Evolutionary conservation across 2,329 filamentous ascomycete genomes (phyloP).

Genomic region (Fusarium domesticum): DNA sequence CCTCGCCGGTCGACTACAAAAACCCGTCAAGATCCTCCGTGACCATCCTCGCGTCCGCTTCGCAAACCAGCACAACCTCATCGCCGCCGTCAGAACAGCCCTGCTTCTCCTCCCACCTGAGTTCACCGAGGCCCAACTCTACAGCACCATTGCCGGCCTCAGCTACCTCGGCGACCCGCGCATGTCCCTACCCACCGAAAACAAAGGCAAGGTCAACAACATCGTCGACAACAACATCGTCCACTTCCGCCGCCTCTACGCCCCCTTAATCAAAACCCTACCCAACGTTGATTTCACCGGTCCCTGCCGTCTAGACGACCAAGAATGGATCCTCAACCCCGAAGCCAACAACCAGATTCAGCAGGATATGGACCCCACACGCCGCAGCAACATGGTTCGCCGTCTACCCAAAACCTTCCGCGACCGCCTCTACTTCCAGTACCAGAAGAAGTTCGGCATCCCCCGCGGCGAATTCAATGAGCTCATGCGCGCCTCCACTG

Average conservation of each 20-base stretch:
- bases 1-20: constrained; percentile 92
- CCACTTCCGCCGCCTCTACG: constrained; percentile 89
- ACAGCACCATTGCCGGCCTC: constrained; percentile 85
- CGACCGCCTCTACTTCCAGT: constrained; percentile 88
- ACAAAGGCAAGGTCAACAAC: constrained; percentile 88
- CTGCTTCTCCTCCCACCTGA: constrained; percentile 77
- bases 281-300: constrained; percentile 81
- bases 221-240: constrained; percentile 89
- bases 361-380: constrained; percentile 91
- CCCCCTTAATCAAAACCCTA: constrained; percentile 81
- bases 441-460: constrained; percentile 86
- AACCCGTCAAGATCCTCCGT: constrained; percentile 94
- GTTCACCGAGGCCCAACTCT: constrained; percentile 86
- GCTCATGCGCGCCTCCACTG: constrained; percentile 75
- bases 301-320: constrained; percentile 40
- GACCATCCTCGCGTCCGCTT: constrained; percentile 90
- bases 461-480: constrained; percentile 77
- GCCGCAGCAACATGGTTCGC: constrained; percentile 93
- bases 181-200: constrained; percentile 86
- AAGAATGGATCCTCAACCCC: constrained; percentile 40
- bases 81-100: constrained; percentile 86
- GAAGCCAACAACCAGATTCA: constrained; percentile 64
- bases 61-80: constrained; percentile 91
- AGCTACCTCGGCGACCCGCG: constrained; percentile 96
- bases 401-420: constrained; percentile 84